phyloP scores from a whole-genome alignment of 73 alveolate genomes.

The Paramecium pentaurelia region DNA sequence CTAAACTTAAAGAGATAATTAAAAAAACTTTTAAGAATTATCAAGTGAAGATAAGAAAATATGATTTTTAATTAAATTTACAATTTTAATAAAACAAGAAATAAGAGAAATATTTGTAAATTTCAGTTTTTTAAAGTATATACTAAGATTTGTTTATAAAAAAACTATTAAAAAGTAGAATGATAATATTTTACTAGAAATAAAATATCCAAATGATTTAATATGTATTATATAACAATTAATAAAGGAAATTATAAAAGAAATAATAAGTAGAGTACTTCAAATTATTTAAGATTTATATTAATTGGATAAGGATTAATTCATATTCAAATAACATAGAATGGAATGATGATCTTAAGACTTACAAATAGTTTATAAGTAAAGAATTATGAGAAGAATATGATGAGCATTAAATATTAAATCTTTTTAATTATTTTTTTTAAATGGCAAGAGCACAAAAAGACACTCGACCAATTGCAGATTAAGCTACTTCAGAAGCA shows the following conservation, averaged over 20 bases:
- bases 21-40: too few species aligned
- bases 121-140: too few species aligned
- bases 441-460: conserved; percentile 29
- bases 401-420: background rate
- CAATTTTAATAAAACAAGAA: too few species aligned
- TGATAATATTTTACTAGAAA: too few species aligned
- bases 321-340: background rate
- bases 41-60: too few species aligned
- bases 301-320: background rate
- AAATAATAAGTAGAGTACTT: background rate
- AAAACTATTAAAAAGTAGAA: too few species aligned
- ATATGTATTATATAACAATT: background rate
- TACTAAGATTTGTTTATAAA: too few species aligned
- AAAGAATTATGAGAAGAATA: background rate
- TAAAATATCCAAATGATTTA: background rate
- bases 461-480: conserved; percentile 31
- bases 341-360: background rate
- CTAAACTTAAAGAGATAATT: too few species aligned
- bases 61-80: too few species aligned
- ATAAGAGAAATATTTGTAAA: too few species aligned
- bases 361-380: background rate
- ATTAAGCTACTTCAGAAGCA: background rate
- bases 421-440: background rate
- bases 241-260: background rate
- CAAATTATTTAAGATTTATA: background rate